Evolutionary conservation across 768 basidiomycete species (phyloP), one percentile per base, ranked within the genome.

Genomic region (Nevesoporus exiguus): DNA sequence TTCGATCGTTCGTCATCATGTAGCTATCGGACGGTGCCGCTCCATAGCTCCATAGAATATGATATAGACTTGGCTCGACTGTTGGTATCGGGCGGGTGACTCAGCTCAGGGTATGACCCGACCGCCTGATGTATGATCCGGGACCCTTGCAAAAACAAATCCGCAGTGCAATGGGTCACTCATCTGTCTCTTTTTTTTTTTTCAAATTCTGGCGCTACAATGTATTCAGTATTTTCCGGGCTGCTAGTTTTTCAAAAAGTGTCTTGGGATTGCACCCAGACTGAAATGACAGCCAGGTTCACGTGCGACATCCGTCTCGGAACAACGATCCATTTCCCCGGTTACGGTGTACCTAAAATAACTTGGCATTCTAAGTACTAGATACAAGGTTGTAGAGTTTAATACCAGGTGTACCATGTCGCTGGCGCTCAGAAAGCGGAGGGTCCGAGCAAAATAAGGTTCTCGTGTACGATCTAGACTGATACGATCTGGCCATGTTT

Each of bases 221-320:
- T 14, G 13, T 11, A 7, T 17, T 36, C 34, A 34, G 14, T n/a
- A n/a, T n/a, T n/a, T n/a, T n/a, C n/a, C n/a, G n/a, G n/a, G n/a
- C n/a, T n/a, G 19, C 39, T 21, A 8, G n/a, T 39, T 44, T n/a
- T 29, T n/a, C n/a, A n/a, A 10, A 9, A 44, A 24, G 21, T n/a
- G 5, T 43, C 42, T 36, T 33, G 15, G 19, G 22, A 42, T 40
- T 24, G 2, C 2, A 30, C 33, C 45, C 45, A 31, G 31, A 50
- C 22, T 34, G 46, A 43, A 30, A 22, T 60, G 56, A 54, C 49
- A 62, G 31, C 17, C 42, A 22, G 11, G 43, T 58, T 58, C 56
- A 64, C 51, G 56, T 61, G 61, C 37, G 24, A 47, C 29, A 9
- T 50, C 41, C 46, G 55, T 59, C 24, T 62, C 48, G 51, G 42